These are phyloP conservation scores for Talaromyces adpressus DNA, from an alignment of 495 filamentous ascomycete genomes.

Conservation along the genomic window DNA sequence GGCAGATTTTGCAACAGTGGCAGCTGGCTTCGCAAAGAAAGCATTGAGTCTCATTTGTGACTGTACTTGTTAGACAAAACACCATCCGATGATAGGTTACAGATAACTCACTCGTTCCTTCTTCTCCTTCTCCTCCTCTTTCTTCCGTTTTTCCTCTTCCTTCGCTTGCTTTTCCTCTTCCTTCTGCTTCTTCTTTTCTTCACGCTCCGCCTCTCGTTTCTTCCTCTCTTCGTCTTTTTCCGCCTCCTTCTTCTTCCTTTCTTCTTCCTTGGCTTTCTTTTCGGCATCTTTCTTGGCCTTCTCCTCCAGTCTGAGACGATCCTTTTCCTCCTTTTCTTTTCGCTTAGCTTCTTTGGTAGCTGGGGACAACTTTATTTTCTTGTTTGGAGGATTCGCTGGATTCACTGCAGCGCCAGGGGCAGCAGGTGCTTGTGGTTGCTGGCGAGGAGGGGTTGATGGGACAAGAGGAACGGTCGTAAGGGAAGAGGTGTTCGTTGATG, in stretches of 20 bases:
- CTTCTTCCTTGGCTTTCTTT: constrained; percentile 33
- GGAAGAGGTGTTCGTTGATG: not conserved
- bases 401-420: not conserved
- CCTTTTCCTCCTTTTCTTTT: constrained; percentile 48
- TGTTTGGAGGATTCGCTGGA: constrained; percentile 20
- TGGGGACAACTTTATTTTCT: constrained; percentile 47
- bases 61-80: constrained; percentile 26
- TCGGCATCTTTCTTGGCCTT: constrained; percentile 41
- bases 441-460: constrained; percentile 3
- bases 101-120: constrained; percentile 52
- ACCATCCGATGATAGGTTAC: not conserved
- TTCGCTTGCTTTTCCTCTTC: constrained; percentile 38
- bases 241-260: constrained; percentile 36
- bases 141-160: constrained; percentile 56
- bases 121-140: constrained; percentile 56
- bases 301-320: constrained; percentile 35
- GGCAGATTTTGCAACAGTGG: constrained; percentile 16
- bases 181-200: constrained; percentile 29
- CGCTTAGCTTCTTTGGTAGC: constrained; percentile 47
- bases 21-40: constrained; percentile 50
- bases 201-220: constrained; percentile 21
- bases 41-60: constrained; percentile 51
- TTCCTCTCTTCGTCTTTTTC: constrained; percentile 33
- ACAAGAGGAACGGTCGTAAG: not conserved
- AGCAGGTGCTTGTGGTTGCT: not conserved